Conservation (phyloP, 2,329 filamentous ascomycete genomes). For the Fulvia fulva region DNA sequence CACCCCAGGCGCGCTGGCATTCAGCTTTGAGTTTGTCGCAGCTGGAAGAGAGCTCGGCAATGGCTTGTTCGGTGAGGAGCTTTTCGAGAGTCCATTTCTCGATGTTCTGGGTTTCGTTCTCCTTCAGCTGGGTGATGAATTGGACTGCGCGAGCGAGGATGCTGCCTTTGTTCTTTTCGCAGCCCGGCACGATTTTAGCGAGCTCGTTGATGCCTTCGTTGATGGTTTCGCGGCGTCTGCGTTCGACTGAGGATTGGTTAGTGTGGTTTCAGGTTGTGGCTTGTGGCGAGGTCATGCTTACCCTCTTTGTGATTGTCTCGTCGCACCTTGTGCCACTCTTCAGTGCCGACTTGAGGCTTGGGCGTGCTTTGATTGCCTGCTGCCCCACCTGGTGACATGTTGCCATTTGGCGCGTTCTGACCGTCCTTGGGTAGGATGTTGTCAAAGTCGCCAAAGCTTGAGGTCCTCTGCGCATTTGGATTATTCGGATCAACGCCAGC, state of each 20-base stretch:
- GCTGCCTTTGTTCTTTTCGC: constrained; percentile 98
- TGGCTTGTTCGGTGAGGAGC: constrained; percentile 81
- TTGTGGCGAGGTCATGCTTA: constrained; percentile 40
- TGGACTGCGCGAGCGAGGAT: constrained; percentile 90
- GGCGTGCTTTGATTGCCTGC: constrained; percentile 30
- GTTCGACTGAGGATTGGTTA: constrained; percentile 66
- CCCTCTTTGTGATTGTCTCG: constrained; percentile 99
- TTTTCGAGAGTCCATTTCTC: constrained; percentile 94
- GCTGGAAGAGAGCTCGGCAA: constrained; percentile 78
- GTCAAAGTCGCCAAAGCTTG: constrained; percentile 25
- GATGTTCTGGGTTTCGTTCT: constrained; percentile 89
- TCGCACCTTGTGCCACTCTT: constrained; percentile 95
- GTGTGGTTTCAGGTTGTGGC: background rate
- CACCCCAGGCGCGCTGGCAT: constrained; percentile 71
- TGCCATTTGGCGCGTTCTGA: constrained; percentile 29
- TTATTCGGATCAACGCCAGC: constrained; percentile 19
- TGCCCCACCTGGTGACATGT: constrained; percentile 40
- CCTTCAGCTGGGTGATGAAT: constrained; percentile 91
- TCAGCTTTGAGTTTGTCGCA: constrained; percentile 84
- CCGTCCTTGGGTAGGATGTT: constrained; percentile 3
- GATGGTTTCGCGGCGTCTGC: constrained; percentile 92
- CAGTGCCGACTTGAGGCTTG: constrained; percentile 89
- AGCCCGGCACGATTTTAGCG: constrained; percentile 93
- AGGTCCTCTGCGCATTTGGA: constrained; percentile 16
- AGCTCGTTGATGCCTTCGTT: constrained; percentile 99